Conservation (phyloP, 2,329 filamentous ascomycete species). For the Calonectria honghensis region DNA sequence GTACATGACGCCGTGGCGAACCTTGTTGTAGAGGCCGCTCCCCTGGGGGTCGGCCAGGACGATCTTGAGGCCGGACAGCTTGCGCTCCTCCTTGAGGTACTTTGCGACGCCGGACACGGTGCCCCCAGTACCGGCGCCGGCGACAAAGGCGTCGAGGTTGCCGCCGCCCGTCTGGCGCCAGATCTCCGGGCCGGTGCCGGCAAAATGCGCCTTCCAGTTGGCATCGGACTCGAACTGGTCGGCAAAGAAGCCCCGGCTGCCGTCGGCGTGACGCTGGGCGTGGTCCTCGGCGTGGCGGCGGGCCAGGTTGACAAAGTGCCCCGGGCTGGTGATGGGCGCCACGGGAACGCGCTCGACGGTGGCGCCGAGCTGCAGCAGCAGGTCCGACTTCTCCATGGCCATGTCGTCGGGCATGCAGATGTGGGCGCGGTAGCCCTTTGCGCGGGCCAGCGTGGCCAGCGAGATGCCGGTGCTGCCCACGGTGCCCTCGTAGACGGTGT, state of each 20-base stretch:
- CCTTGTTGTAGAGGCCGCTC: constrained; percentile 92
- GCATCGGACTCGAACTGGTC: constrained; percentile 96
- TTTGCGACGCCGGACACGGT: constrained; percentile 92
- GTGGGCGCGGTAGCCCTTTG: constrained; percentile 91
- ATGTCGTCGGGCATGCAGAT: constrained; percentile 99
- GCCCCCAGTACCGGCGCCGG: constrained; percentile 94
- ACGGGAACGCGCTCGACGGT: constrained; percentile 93
- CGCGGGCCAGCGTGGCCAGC: constrained; percentile 89
- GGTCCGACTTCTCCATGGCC: constrained; percentile 89
- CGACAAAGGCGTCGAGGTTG: constrained; percentile 88
- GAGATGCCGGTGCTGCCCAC: constrained; percentile 98
- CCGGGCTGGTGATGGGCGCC: constrained; percentile 93
- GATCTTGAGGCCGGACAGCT: constrained; percentile 78
- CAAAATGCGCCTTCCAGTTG: constrained; percentile 90
- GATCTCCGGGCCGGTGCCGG: constrained; percentile 92
- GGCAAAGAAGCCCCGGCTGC: constrained; percentile 91
- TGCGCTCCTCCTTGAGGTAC: constrained; percentile 83
- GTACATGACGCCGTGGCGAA: constrained; percentile 97
- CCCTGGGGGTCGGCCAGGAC: constrained; percentile 96
- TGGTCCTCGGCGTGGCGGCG: constrained; percentile 85
- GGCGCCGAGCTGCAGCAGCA: constrained; percentile 92
- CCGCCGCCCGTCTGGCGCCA: constrained; percentile 82
- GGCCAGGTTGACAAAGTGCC: constrained; percentile 96
- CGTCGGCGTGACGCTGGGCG: constrained; percentile 72
- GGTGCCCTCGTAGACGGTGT: constrained; percentile 98